Conservation (phyloP, 108 stramenopile species). For the Skeletonema marinoi region DNA sequence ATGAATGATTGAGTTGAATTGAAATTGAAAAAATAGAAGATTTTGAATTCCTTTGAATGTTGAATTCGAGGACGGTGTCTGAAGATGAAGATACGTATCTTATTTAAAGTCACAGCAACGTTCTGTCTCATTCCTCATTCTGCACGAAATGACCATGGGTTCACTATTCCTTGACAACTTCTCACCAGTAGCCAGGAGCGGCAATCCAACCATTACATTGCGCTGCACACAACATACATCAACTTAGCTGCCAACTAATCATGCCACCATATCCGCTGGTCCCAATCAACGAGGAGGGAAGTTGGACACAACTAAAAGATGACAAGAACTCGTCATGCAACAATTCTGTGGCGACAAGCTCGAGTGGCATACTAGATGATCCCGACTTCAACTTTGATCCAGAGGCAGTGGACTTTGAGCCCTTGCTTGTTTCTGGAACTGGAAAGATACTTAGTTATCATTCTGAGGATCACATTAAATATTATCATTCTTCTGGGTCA, state of each 20-base stretch:
- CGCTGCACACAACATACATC: too few species aligned
- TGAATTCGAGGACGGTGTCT: too few species aligned
- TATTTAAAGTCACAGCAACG: too few species aligned
- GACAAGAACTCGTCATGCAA: background rate
- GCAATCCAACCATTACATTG: too few species aligned
- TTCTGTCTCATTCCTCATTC: too few species aligned
- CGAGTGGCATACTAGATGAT: constrained; percentile 1
- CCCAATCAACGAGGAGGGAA: background rate
- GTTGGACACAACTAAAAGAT: background rate
- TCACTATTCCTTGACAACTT: too few species aligned
- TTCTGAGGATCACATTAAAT: constrained; percentile 1
- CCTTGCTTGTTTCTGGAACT: constrained; percentile 25
- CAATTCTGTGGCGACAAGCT: background rate
- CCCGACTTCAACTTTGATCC: constrained; percentile 12
- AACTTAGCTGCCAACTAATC: background rate
- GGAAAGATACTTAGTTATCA: constrained; percentile 32
- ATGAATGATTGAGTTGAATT: too few species aligned
- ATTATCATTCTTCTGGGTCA: background rate
- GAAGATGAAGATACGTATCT: too few species aligned
- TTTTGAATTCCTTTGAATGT: too few species aligned
- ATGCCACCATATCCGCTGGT: background rate
- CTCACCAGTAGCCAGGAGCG: too few species aligned
- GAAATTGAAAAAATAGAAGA: too few species aligned
- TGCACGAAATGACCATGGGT: too few species aligned
- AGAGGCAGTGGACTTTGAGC: constrained; percentile 28